Evolutionary conservation across 163 green algal genomes (phyloP), one percentile per base, ranked within the genome.

Genomic region (Scenedesmus sp.): DNA sequence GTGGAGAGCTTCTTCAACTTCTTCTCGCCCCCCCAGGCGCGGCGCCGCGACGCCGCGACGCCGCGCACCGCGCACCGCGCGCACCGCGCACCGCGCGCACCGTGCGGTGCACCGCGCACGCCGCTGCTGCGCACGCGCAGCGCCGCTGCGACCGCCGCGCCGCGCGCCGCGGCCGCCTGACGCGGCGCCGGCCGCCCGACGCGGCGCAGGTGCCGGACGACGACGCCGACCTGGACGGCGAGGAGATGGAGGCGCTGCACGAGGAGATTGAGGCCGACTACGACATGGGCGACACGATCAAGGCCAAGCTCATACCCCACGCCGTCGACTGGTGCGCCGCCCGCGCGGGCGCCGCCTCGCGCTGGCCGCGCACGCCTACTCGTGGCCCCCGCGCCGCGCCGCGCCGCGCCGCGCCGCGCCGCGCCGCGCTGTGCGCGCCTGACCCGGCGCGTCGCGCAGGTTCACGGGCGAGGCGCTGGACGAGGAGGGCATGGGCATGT

Each of bases 1-100:
- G 75, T 83, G 57, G 64, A 76, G 28, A 77, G 64, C 75, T 83
- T 83, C 56, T 83, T 83, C 64, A 83, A 64, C 53, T 83, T 83
- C 51, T 83, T 83, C 75, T 66, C 24, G 22, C 75, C 75, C 33
- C 74, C 74, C 48, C 33, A 75, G n/a, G n/a, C n/a, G n/a, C n/a
- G n/a, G n/a, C n/a, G n/a, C n/a, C n/a, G n/a, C n/a, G n/a, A n/a
- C n/a, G n/a, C n/a, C n/a, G n/a, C n/a, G n/a, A n/a, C n/a, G n/a
- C n/a, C n/a, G n/a, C n/a, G n/a, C n/a, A n/a, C n/a, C n/a, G n/a
- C n/a, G n/a, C n/a, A n/a, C n/a, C n/a, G n/a, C n/a, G n/a, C n/a
- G n/a, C n/a, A n/a, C n/a, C n/a, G n/a, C n/a, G n/a, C n/a, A n/a
- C n/a, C n/a, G n/a, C n/a, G n/a, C n/a, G n/a, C n/a, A n/a, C n/a